A percentile compares a stretch with the other conserved stretches of the same genome.
phyloP scores from a whole-genome alignment of 768 basidiomycete species.

The Boletus pseudo-olivaceus region DNA sequence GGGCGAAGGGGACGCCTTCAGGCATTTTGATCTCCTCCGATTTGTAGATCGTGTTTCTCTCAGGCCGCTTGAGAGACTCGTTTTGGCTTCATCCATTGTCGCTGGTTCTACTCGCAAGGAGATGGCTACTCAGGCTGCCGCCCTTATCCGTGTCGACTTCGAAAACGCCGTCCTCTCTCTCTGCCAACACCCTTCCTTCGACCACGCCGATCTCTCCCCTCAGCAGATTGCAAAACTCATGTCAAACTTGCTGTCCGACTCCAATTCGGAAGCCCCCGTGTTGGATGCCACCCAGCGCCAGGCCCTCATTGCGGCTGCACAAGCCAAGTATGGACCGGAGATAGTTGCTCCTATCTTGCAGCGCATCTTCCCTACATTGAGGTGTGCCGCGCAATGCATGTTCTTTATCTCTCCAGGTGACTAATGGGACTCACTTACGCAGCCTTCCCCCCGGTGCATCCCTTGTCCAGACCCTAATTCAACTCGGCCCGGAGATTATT shows the following conservation, averaged over 20 bases:
- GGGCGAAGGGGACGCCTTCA: slow-evolving; percentile 80
- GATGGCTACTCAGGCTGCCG: slow-evolving; percentile 54
- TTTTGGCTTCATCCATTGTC: slow-evolving; percentile 72
- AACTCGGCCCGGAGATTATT: slow-evolving; percentile 78
- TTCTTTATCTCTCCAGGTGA: slow-evolving; percentile 7
- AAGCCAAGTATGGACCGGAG: slow-evolving; percentile 79
- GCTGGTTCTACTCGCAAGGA: slow-evolving; percentile 59
- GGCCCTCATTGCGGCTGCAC: slow-evolving; percentile 68
- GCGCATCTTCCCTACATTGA: slow-evolving; percentile 69
- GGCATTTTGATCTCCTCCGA: slow-evolving; percentile 78
- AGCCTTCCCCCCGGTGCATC: slow-evolving; percentile 68
- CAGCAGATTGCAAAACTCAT: slow-evolving; percentile 76
- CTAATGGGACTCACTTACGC: slow-evolving; percentile 13
- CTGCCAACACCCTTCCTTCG: slow-evolving; percentile 78
- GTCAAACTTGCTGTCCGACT: slow-evolving; percentile 73
- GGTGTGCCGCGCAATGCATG: slow-evolving; percentile 41
- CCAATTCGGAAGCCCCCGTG: slow-evolving; percentile 63
- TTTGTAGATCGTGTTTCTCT: slow-evolving; percentile 81
- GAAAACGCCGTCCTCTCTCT: slow-evolving; percentile 73
- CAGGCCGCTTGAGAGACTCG: slow-evolving; percentile 72
- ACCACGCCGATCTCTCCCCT: slow-evolving; percentile 73
- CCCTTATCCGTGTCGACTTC: slow-evolving; percentile 72
- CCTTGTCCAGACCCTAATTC: slow-evolving; percentile 70
- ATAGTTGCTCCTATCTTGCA: slow-evolving; percentile 70
- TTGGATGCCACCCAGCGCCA: slow-evolving; percentile 73